These are phyloP conservation scores for Schizophyllum commune DNA, from an alignment of 1,284 basidiomycete species.

Conservation along the genomic window DNA sequence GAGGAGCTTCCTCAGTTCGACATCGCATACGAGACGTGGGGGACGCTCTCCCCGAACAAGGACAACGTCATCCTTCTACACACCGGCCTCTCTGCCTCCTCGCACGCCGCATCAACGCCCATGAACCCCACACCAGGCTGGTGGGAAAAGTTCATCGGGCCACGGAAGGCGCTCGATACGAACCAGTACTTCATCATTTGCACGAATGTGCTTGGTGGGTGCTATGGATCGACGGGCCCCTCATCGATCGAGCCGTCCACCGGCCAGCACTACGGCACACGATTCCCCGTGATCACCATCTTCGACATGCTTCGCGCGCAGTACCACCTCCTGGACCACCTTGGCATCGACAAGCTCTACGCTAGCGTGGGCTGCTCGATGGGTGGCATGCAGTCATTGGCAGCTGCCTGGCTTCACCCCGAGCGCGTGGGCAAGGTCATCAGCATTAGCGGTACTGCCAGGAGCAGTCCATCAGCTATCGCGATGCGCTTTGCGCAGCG, in stretches of 20 bases:
- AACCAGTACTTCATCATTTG: slow-evolving; percentile 91
- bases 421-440: slow-evolving; percentile 85
- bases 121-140: slow-evolving; percentile 83
- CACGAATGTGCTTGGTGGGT: slow-evolving; percentile 96
- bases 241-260: slow-evolving; percentile 68
- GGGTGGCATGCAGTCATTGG: slow-evolving; percentile 97
- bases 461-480: slow-evolving; percentile 86
- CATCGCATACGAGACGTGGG: slow-evolving; percentile 98
- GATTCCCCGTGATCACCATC: slow-evolving; percentile 87
- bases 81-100: slow-evolving; percentile 92
- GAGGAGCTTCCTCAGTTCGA: slow-evolving; percentile 71
- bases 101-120: slow-evolving; percentile 84
- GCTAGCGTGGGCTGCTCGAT: slow-evolving; percentile 92
- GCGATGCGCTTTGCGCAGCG: slow-evolving; percentile 96
- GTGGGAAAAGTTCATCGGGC: slow-evolving; percentile 99
- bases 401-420: slow-evolving; percentile 91
- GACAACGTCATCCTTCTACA: slow-evolving; percentile 97
- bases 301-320: slow-evolving; percentile 98
- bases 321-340: slow-evolving; percentile 78
- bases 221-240: slow-evolving; percentile 95
- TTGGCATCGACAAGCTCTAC: slow-evolving; percentile 82
- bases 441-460: slow-evolving; percentile 90
- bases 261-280: slow-evolving; percentile 76
- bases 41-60: slow-evolving; percentile 66
- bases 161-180: slow-evolving; percentile 90